Base-by-base conservation (phyloP, 2,329 filamentous ascomycete species). In the Drechmeria coniospora region DNA sequence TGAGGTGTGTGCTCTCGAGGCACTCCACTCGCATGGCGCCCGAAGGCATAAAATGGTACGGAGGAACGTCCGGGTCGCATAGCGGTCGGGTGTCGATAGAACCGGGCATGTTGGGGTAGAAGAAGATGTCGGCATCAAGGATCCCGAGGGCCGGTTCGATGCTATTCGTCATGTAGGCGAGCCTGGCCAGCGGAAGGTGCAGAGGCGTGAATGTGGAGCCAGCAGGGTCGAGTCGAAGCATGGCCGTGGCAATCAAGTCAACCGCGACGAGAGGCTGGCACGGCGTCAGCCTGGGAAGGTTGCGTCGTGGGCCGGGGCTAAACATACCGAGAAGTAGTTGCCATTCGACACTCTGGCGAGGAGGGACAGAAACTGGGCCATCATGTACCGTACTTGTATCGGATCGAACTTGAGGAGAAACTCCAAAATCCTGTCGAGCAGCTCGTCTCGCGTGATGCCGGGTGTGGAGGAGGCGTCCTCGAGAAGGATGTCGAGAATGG, bases 181-280 rank as follows among this genome's bases (percentile, higher is more conserved):
- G 46, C 23, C 60, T 66, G 17, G 65, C 59, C 18, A 81, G 57
- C 10, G 53, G 43, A 21, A 76, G 47, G 40, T 83, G 77, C 16
- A 60, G 61, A 4, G 65, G 65, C 4, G 77, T 83, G 39, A 83
- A 70, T 28, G 77, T 67, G 27, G 66, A 66, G 16, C 66, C 70
- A 9, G 64, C 63, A 2, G 77, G 74, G 37, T 86, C 78, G 31
- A 86, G 56, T 29, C 66, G 66, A 9, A 74, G 52, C 36, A 86
- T 62, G 4, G 73, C 74, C 2, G 46, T 47, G 6, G 61, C 48
- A 6, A 68, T 46, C 7, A 57, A 41, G 16, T 62, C 52, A 9
- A 65, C 53, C 0, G 63, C 55, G 27, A 65, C 46, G 1, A 50
- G 46, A 11, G 64, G 51, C 67, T 70, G 21, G 7, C 6, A 17